These are phyloP conservation scores for Mycena olivaceomarginata DNA, from an alignment of 768 basidiomycete species.

Conservation along the genomic window DNA sequence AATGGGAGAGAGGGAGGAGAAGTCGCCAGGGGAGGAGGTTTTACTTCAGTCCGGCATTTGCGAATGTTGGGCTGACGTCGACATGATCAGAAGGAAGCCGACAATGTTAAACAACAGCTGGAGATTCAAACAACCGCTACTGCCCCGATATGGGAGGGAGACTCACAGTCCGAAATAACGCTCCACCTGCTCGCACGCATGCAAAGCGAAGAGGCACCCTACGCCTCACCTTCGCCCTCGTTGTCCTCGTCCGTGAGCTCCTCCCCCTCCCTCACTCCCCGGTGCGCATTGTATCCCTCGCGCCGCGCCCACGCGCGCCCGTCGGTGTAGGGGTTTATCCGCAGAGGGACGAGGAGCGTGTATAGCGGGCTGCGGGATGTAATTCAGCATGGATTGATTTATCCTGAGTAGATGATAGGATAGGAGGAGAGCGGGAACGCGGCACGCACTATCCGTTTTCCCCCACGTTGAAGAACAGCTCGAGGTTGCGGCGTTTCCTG, in stretches of 20 bases:
- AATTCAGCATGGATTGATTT: neutral
- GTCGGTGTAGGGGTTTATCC: slow-evolving; percentile 88
- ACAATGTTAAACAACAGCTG: too few relatives aligned
- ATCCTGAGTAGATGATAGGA: neutral
- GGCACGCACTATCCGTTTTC: slow-evolving; percentile 85
- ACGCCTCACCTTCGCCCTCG: slow-evolving; percentile 49
- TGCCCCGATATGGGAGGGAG: too few relatives aligned
- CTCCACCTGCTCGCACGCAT: neutral
- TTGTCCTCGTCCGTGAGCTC: slow-evolving; percentile 93
- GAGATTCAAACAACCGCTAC: too few relatives aligned
- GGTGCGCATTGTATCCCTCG: slow-evolving; percentile 73
- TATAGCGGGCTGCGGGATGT: slow-evolving; percentile 75
- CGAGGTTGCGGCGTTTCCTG: slow-evolving; percentile 76
- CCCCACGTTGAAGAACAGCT: slow-evolving; percentile 92
- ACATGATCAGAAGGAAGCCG: too few relatives aligned
- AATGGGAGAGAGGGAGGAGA: too few relatives aligned
- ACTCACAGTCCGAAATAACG: neutral
- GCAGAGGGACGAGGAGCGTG: slow-evolving; percentile 90
- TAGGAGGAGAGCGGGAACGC: neutral
- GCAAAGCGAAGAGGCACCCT: neutral
- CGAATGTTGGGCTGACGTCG: too few relatives aligned
- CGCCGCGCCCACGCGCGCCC: slow-evolving; percentile 88
- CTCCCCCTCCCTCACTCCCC: slow-evolving; percentile 82
- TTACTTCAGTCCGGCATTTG: too few relatives aligned
- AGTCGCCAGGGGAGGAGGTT: too few relatives aligned